phyloP scores from a whole-genome alignment of 441 rosid genomes.

The Arabidopsis lyrata region DNA sequence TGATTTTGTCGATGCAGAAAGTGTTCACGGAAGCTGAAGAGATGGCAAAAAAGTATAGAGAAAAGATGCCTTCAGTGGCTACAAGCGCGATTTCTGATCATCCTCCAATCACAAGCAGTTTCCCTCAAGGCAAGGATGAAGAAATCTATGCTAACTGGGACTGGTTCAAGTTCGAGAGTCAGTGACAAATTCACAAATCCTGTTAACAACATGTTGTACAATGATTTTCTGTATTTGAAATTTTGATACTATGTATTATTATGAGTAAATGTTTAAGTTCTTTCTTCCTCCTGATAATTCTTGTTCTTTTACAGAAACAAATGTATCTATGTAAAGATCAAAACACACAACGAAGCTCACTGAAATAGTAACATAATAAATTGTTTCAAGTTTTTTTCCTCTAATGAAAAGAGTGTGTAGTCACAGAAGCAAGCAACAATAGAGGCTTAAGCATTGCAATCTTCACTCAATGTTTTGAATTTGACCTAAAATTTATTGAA shows the following conservation, averaged over 20 bases:
- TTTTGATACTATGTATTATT: constrained; percentile 22
- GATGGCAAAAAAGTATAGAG: constrained; percentile 78
- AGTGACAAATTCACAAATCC: constrained; percentile 36
- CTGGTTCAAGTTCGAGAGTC: constrained; percentile 84
- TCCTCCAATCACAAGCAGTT: constrained; percentile 45
- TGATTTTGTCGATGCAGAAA: constrained; percentile 52
- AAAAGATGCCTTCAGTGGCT: constrained; percentile 54
- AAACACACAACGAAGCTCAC: constrained; percentile 11
- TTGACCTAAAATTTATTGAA: constrained; percentile 24
- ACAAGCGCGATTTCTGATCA: constrained; percentile 36
- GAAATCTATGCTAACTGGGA: constrained; percentile 80
- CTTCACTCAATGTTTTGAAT: constrained; percentile 1
- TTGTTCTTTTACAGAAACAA: neutral
- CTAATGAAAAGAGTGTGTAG: neutral
- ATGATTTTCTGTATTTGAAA: constrained; percentile 20
- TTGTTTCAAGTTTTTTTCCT: neutral
- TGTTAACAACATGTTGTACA: constrained; percentile 24
- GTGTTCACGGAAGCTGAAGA: constrained; percentile 83
- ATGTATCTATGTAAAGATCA: constrained; percentile 21
- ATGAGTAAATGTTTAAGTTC: constrained; percentile 29
- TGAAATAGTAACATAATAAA: neutral
- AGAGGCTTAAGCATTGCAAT: neutral
- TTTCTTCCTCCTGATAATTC: neutral
- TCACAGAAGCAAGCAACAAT: constrained; percentile 15
- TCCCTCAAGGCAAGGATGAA: constrained; percentile 60